These are phyloP conservation scores for Lactifluus hygrophoroides DNA, from an alignment of 768 basidiomycete species.

Conservation along the genomic window DNA sequence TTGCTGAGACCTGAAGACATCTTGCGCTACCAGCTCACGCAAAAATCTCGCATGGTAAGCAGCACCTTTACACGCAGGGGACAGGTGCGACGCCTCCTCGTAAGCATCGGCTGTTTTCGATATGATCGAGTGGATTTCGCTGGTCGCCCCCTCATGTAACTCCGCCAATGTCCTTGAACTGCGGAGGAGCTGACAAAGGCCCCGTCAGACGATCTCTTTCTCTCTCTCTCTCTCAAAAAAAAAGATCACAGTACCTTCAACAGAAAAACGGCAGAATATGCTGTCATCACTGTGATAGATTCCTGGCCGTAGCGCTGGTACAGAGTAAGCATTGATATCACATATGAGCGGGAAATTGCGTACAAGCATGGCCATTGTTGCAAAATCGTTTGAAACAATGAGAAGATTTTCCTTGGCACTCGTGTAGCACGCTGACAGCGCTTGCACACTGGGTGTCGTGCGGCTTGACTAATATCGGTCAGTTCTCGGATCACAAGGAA, in stretches of 20 bases:
- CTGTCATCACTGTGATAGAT: conserved; percentile 78
- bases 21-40: conserved; percentile 55
- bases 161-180: conserved; percentile 49
- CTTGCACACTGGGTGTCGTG: conserved; percentile 53
- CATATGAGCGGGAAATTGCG: conserved; percentile 21
- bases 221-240: too few relatives aligned
- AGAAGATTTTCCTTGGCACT: conserved; percentile 64
- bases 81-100: conserved; percentile 56
- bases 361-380: conserved; percentile 65
- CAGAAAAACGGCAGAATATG: conserved; percentile 75
- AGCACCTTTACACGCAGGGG: conserved; percentile 55
- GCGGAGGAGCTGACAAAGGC: conserved; percentile 50
- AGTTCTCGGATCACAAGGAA: conserved; percentile 6
- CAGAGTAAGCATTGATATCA: conserved; percentile 10
- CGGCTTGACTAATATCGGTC: conserved; percentile 39
- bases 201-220: conserved; percentile 15
- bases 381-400: conserved; percentile 69
- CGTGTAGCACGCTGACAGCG: conserved; percentile 61
- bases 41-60: conserved; percentile 76
- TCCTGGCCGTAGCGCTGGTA: conserved; percentile 76
- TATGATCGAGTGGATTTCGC: conserved; percentile 60
- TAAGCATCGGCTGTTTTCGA: conserved; percentile 70
- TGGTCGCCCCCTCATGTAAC: conserved; percentile 49
- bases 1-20: conserved; percentile 42
- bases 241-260: too few relatives aligned